A percentile compares a stretch with the other conserved stretches of the same genome.
phyloP scores from a whole-genome alignment of 768 basidiomycete species.

The Hirschioporus abietinus region DNA sequence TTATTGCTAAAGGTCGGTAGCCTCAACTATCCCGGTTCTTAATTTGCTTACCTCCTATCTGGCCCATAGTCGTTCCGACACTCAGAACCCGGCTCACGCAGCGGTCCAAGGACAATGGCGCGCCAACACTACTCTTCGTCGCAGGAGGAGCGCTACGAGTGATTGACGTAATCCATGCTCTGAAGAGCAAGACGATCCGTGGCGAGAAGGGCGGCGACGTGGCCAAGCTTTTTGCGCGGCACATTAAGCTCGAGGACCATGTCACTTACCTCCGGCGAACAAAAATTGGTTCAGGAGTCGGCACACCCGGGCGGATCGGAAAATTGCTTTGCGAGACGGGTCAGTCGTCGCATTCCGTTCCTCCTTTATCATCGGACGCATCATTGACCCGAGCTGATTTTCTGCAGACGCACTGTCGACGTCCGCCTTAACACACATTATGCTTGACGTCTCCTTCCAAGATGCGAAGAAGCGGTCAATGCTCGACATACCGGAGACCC shows the following conservation, averaged over 20 bases:
- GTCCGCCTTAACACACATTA: slow-evolving; percentile 76
- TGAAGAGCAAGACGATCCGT: slow-evolving; percentile 62
- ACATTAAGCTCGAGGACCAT: slow-evolving; percentile 88
- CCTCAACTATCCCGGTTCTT: not conserved
- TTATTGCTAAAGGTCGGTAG: slow-evolving; percentile 64
- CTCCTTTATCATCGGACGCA: not conserved
- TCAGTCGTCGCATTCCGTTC: slow-evolving; percentile 23
- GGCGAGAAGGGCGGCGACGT: slow-evolving; percentile 88
- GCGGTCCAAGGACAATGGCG: slow-evolving; percentile 69
- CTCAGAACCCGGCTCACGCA: slow-evolving; percentile 70
- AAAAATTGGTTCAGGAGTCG: slow-evolving; percentile 84
- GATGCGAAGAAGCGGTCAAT: slow-evolving; percentile 75
- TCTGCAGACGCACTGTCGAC: slow-evolving; percentile 61
- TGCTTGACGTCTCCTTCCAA: slow-evolving; percentile 68
- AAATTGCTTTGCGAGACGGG: slow-evolving; percentile 76
- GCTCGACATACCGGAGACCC: slow-evolving; percentile 78
- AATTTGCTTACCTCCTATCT: not conserved
- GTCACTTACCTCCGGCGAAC: slow-evolving; percentile 77
- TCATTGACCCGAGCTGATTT: slow-evolving; percentile 10
- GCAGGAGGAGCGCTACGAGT: slow-evolving; percentile 88
- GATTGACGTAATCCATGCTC: slow-evolving; percentile 74
- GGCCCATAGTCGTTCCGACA: slow-evolving; percentile 51
- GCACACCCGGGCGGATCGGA: slow-evolving; percentile 87
- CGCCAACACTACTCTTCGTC: slow-evolving; percentile 82
- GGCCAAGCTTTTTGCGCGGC: slow-evolving; percentile 93